Base-by-base conservation (phyloP, 441 rosid species). In the Omphalea diandra region DNA sequence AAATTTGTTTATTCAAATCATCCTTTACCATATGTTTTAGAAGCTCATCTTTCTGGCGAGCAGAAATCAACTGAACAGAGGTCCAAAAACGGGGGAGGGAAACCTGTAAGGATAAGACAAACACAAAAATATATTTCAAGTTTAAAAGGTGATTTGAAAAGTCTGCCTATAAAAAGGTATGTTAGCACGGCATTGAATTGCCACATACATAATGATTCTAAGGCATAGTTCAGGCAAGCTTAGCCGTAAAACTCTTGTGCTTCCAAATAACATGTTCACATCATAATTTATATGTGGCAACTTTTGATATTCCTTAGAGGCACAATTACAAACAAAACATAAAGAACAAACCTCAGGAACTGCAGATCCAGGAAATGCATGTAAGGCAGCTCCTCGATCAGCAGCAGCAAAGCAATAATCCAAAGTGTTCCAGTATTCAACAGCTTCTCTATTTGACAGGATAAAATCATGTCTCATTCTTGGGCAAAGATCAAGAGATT, bases 391-490 rank as follows among this genome's bases (percentile, higher is more conserved):
- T 78, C 80, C 83, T 63, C 83, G 88, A 79, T 90, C 97, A 69
- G 95, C 88, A 77, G 93, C 93, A 83, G 98, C 91, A 81, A 88
- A 95, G 76, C 98, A 95, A 81, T 88, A 95, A 80, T 95, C 99
- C 76, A 96, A 79, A 65, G 97, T 93, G 44, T 86, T 85, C 99
- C 99, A 96, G 73, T 93, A 96, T 63, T 96, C 83, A 73, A 96
- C 93, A 73, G 97, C 98, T 77, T 86, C 91, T 71, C 78, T 80
- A 64, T 69, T 90, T 77, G 90, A 88, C 63, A 96, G 79, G 74
- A 86, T 71, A 75, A 96, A 96, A 80, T 96, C 99, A 73, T 96
- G 99, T 47, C 97, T 86, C 59, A 91, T 85, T 81, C 94, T 87
- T 65, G 99, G 99, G 69, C 94, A 97, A 73, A 91, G 90, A 86